Evolutionary conservation across 2,329 filamentous ascomycete species (phyloP), one percentile per base, ranked within the genome.

Genomic region (Aspergillus eucalypticola): DNA sequence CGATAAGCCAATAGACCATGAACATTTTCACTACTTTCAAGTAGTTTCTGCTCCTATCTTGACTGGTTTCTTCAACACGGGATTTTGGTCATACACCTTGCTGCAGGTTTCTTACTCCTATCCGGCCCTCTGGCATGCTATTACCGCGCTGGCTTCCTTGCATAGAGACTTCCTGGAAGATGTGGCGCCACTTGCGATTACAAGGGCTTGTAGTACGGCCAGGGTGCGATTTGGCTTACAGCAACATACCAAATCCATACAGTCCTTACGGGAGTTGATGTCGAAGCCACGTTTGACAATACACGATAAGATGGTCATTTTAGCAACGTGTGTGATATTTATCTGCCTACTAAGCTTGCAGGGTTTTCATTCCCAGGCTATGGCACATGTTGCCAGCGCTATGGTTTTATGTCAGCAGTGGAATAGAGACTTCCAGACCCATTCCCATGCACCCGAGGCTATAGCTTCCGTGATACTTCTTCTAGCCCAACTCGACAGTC

Each of bases 71-170:
- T 56, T 35, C n/a, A 25, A 56, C 17, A 25, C 29, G 4, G 54
- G 42, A 1, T 38, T 56, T 25, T 48, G 42, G 25, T 48, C 23
- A 17, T 50, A 32, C 8, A n/a, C 6, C 4, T 17, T 50, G 25
- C 46, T 19, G 15, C 46, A 50, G 25, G 19, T 48, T 7, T 52
- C 56, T 2, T 49, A 58, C 13, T 27, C 27, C 10, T 58, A 53
- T 11, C 56, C 56, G 3, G 56, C 56, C 4, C 48, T 58, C 1
- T 52, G 56, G 56, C 56, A 53, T 27, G 48, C 27, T 3, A 58
- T 58, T 13, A 23, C n/a, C 17, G 56, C 56, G 2, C 39, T 58
- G 13, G 49, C 56, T 10, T 53, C 48, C 17, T 35, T 58, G 23
- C 56, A 58, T n/a, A 38, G 56, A 4, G 38, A 58, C 17, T 58